phyloP scores from a whole-genome alignment of 257 asterid genomes.

The Echium plantagineum region DNA sequence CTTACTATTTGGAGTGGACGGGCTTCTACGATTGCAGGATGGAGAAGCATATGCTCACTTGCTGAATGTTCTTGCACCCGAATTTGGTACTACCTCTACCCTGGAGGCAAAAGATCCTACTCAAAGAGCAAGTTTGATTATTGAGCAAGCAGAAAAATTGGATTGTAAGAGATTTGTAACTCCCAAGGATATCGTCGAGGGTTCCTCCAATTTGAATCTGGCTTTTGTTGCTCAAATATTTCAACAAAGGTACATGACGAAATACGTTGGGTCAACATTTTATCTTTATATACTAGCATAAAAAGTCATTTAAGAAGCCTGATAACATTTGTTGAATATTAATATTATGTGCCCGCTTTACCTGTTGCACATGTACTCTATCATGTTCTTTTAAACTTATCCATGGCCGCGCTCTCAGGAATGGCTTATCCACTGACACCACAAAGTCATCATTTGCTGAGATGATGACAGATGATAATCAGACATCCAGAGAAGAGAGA shows the following conservation, averaged over 20 bases:
- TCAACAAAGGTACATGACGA: constrained; percentile 54
- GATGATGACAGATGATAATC: constrained; percentile 87
- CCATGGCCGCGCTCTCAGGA: constrained; percentile 26
- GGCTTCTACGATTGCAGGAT: constrained; percentile 36
- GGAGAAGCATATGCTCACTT: constrained; percentile 92
- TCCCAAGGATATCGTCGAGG: constrained; percentile 84
- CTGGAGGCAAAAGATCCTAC: constrained; percentile 67
- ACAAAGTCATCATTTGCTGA: constrained; percentile 55
- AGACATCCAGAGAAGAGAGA: constrained; percentile 92
- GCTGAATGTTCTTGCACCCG: constrained; percentile 91
- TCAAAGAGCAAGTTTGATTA: constrained; percentile 75
- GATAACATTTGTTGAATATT: neutral
- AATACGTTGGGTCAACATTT: neutral
- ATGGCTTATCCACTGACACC: constrained; percentile 63
- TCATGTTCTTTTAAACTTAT: neutral
- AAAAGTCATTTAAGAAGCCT: neutral
- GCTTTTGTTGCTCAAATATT: constrained; percentile 98
- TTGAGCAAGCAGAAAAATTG: constrained; percentile 88
- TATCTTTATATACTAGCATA: neutral
- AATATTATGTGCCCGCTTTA: neutral
- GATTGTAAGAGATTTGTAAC: constrained; percentile 79
- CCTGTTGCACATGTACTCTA: neutral
- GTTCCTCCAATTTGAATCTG: constrained; percentile 75
- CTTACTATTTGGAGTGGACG: no score
- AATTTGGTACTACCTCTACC: constrained; percentile 51